Evolutionary conservation across 2,329 filamentous ascomycete species (phyloP), one percentile per base, ranked within the genome.

Genomic region (Emergomyces orientalis): DNA sequence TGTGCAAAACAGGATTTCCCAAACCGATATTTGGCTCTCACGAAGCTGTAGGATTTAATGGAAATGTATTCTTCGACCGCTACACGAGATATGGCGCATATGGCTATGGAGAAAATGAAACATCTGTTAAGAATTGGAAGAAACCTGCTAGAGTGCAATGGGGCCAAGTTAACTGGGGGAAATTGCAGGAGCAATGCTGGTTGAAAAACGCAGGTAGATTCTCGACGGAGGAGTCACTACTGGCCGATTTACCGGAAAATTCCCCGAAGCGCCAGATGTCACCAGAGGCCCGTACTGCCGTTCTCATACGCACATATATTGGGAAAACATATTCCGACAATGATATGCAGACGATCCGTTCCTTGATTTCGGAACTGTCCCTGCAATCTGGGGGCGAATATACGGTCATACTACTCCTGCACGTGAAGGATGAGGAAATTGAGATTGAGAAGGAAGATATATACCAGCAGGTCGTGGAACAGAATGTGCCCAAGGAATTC

Each of bases 301-400:
- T 97, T 6, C 84, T 97, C 0, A 83, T 97, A 30, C 84, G 92
- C 30, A 88, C 88, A 59, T 96, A 90, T 89, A 86, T 88, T 67
- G 88, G 89, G 68, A 95, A 89, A 68, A 69, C 84, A 9, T 97
- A 91, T 81, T 86, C 86, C 11, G 84, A 88, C 51, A 89, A 96
- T 69, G 90, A 94, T 70, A 81, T 93, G 58, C 85, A 92, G 74
- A 90, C 91, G 70, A 76, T 97, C 43, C 87, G 92, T 37, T 88
- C 91, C 39, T 84, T 96, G 75, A 91, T 97, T 70, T 84, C 87
- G 27, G 92, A 97, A 73, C 80, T 96, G 13, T 84, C 87, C 0
- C 79, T 96, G 62, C 87, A 88, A 60, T 92, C 90, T 5, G 90
- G 91, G 30, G 90, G 88, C 41, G 88, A 93, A 69, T 96, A 96